These are phyloP conservation scores for Vanrija pseudolonga DNA, from an alignment of 1,284 basidiomycete genomes.

Conservation along the genomic window DNA sequence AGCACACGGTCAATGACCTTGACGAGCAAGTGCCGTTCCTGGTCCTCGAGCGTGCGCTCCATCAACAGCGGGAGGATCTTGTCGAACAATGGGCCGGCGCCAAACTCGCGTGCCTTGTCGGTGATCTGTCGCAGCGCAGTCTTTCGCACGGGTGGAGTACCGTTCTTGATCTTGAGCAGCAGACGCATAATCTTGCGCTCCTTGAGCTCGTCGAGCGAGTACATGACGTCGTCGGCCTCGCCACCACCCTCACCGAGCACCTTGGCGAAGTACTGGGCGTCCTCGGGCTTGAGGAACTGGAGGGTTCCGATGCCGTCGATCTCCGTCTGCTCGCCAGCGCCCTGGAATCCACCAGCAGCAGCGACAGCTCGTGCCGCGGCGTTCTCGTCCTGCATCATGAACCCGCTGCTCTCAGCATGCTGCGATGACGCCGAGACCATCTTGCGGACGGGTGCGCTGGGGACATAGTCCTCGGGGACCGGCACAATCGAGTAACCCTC, in stretches of 20 bases:
- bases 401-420: slow-evolving; percentile 61
- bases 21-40: slow-evolving; percentile 96
- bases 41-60: slow-evolving; percentile 98
- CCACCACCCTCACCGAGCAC: slow-evolving; percentile 78
- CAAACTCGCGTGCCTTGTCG: slow-evolving; percentile 98
- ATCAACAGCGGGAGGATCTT: slow-evolving; percentile 98
- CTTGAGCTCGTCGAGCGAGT: slow-evolving; percentile 97
- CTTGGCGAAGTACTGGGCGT: slow-evolving; percentile 96
- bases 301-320: slow-evolving; percentile 96
- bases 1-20: slow-evolving; percentile 99
- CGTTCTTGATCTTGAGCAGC: slow-evolving; percentile 99
- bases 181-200: slow-evolving; percentile 99
- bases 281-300: slow-evolving; percentile 97
- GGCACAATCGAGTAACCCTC: slow-evolving; percentile 87
- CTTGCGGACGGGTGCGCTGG: slow-evolving; percentile 57
- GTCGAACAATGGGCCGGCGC: slow-evolving; percentile 97
- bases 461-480: slow-evolving; percentile 90
- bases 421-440: slow-evolving; percentile 54
- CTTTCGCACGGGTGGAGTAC: slow-evolving; percentile 96
- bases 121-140: slow-evolving; percentile 96
- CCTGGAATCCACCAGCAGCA: slow-evolving; percentile 74
- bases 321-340: slow-evolving; percentile 94
- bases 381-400: slow-evolving; percentile 93
- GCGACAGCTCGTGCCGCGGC: slow-evolving; percentile 80
- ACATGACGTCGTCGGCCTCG: slow-evolving; percentile 76